Evolutionary conservation across 352 stramenopile species (phyloP), one percentile per base, ranked within the genome.

Genomic region (Phytopythium delawarense): DNA sequence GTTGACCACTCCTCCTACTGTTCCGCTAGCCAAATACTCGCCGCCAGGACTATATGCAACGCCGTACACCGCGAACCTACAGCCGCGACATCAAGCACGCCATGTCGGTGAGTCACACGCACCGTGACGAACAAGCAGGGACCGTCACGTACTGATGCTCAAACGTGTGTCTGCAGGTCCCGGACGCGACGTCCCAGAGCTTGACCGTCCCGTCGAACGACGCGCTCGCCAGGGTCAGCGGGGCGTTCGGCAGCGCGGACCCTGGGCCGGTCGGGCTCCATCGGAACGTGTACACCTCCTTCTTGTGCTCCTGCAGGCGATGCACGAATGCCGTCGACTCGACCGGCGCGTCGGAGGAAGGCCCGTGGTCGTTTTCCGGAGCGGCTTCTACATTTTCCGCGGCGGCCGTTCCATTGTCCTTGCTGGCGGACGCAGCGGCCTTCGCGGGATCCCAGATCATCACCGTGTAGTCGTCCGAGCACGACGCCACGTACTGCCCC

Each of bases 401-500:
- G 15, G 64, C 25, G n/a, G 23, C 61, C 37, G 59, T 46, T 55
- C 52, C 35, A 30, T 69, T 71, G 28, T 15, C 12, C 45, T 79
- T 70, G 30, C 45, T 35, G 39, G 28, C 39, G 6, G 55, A 37
- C 13, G 5, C 42, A 5, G 25, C 64, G 52, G 46, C 63, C 46
- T 79, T 79, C 20, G 72, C 74, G 9, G 84, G 84, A 67, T 98
- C 91, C 96, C 96, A 99, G 12, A 99, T 90, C 77, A 99, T 99
- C 45, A 98, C 96, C 28, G 97, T 98, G 66, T 89, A 96, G 78
- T 99, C 97, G 69, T 99, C 97, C 2, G 96, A 99, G 73, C 97
- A 99, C 42, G 92, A 98, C 7, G 97, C 97, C 30, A 99, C 80
- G 28, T 98, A 75, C 8, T 74, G 83, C 0, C 96, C 95, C 6